Conservation (phyloP, 2,329 filamentous ascomycete genomes). For the Microdochium trichocladiopsis region DNA sequence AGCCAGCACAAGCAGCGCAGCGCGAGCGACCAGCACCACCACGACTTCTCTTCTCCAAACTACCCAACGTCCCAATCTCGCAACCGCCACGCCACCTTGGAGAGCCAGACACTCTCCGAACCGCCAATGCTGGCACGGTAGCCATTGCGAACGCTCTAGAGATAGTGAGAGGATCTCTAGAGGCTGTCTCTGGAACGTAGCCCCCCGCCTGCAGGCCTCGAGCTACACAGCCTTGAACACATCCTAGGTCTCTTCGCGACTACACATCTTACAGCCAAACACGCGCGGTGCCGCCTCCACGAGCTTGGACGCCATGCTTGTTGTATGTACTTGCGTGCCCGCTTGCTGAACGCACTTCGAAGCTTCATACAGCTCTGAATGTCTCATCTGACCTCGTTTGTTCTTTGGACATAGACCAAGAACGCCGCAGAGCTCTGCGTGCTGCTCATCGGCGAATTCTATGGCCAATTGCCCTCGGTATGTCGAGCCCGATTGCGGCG, state of each 20-base stretch:
- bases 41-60: neutral
- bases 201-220: neutral
- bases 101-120: conserved; percentile 3
- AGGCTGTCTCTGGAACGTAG: conserved; percentile 47
- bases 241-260: conserved; percentile 40
- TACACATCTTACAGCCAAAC: conserved; percentile 11
- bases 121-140: conserved; percentile 59
- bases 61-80: conserved; percentile 1
- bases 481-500: conserved; percentile 21
- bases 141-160: conserved; percentile 67
- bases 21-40: neutral
- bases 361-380: conserved; percentile 4
- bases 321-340: conserved; percentile 18
- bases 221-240: neutral
- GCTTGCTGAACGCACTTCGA: conserved; percentile 5
- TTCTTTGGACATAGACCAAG: conserved; percentile 45
- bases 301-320: conserved; percentile 17
- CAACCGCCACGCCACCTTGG: conserved; percentile 1
- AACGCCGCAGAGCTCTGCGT: conserved; percentile 81
- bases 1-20: neutral
- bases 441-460: conserved; percentile 80
- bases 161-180: conserved; percentile 73
- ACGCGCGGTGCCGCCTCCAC: neutral
- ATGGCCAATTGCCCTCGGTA: conserved; percentile 90
- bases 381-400: conserved; percentile 2